Conservation (phyloP, 23 red algal genomes). For the Agarophyton chilense region DNA sequence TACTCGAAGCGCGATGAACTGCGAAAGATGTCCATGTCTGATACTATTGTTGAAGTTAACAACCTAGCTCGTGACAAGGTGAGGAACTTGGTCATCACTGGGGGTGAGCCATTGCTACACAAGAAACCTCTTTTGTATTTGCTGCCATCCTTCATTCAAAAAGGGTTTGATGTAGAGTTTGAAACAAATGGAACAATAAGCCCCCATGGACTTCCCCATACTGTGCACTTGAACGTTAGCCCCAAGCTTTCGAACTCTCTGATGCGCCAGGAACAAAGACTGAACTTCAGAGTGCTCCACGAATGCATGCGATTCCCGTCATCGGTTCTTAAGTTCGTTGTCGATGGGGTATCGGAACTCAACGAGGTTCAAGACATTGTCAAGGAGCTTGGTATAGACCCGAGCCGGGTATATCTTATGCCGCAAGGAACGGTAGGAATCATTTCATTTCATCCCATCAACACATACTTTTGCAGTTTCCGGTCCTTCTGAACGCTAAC, state of each 20-base stretch:
- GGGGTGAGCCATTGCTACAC: slow-evolving; percentile 96
- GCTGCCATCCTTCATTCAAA: slow-evolving; percentile 36
- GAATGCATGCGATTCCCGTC: slow-evolving; percentile 64
- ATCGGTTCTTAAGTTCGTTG: slow-evolving; percentile 93
- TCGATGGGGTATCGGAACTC: slow-evolving; percentile 67
- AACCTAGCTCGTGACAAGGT: slow-evolving; percentile 37
- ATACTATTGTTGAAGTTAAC: slow-evolving; percentile 32
- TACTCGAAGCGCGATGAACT: slow-evolving; percentile 66
- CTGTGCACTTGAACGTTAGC: slow-evolving; percentile 92
- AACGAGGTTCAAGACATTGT: slow-evolving; percentile 76
- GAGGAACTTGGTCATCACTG: slow-evolving; percentile 77
- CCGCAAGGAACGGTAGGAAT: slow-evolving; percentile 84
- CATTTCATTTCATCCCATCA: neutral
- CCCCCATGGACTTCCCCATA: slow-evolving; percentile 55
- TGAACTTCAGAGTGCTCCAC: slow-evolving; percentile 71
- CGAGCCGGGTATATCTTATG: slow-evolving; percentile 93
- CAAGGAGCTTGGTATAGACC: slow-evolving; percentile 28
- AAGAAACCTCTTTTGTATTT: slow-evolving; percentile 56
- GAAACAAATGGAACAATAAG: slow-evolving; percentile 98
- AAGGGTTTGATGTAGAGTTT: slow-evolving; percentile 78
- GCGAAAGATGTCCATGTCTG: slow-evolving; percentile 13
- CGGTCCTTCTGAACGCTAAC: neutral
- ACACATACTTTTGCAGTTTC: neutral
- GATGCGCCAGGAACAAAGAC: slow-evolving; percentile 48
- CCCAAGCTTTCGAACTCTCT: slow-evolving; percentile 89